Base-by-base conservation (phyloP, 345 rosid genomes). In the Geranium rotundifolium region DNA sequence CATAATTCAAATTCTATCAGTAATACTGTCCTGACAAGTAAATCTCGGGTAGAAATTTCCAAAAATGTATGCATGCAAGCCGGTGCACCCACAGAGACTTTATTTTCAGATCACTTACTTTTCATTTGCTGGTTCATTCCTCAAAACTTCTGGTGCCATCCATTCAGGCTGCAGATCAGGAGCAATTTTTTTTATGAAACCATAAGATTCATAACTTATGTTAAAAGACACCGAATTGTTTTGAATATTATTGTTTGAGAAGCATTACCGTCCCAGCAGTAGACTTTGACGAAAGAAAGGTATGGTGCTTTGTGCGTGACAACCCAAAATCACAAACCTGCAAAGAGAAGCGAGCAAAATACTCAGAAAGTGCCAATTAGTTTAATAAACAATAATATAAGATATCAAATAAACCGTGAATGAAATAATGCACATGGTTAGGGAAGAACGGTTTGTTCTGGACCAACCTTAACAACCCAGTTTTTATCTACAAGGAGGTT, bases 111-210 rank as follows among this genome's bases (percentile, higher is more conserved):
- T 7, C 73, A 77, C 96, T 77, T 76, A 91, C 98, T 90, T 93
- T 77, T 93, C 99, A 60, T 86, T 79, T 65, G 99, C 95, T 1
- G 82, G 99, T 82, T 93, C 99, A 70, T 90, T 90, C 77, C 99
- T 84, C 63, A 93, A 79, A 66, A 93, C 89, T 88, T 93, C 99
- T 2, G 99, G 99, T 52, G 99, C 99, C 99, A 93, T 93, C 99
- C 99, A 93, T 72, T 93, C 99, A 16, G 99, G 97, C 99, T 93
- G 88, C 80, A 80, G 15, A 30, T 19, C 57, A 67, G 62, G 54
- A 67, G 65, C 15, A 67, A 67, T 58, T 5, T 59, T 60, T 16
- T 46, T 41, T 19, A 52, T 17, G 37, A 23, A 37, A 14, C 20
- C 39, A 62, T 29, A 7, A 30, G 31, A 23, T 17, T 54, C 20